Evolutionary conservation across 2,329 filamentous ascomycete species (phyloP).

Genomic region (Penicillium brasilianum): DNA sequence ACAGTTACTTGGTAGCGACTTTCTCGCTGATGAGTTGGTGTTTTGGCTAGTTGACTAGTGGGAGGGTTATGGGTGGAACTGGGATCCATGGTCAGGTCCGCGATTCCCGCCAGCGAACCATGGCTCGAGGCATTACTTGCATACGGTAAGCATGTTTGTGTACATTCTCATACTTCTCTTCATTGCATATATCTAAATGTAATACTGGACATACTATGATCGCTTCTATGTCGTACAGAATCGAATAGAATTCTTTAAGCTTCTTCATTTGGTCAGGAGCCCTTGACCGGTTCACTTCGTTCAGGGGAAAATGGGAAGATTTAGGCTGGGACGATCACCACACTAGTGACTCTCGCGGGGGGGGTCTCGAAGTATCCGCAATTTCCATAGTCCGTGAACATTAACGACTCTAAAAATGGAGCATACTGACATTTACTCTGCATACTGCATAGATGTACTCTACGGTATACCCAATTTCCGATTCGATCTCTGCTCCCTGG

Average conservation of each 20-base stretch:
- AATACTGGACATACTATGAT: neutral
- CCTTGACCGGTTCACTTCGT: neutral
- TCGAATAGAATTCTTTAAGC: too few relatives aligned
- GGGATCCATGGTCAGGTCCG: slow-evolving; percentile 2
- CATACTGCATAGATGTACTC: too few relatives aligned
- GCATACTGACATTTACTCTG: too few relatives aligned
- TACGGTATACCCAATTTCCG: too few relatives aligned
- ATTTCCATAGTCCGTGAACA: neutral
- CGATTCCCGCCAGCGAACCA: slow-evolving; percentile 8
- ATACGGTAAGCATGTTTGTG: neutral
- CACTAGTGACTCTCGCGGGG: slow-evolving; percentile 11
- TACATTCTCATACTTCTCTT: neutral
- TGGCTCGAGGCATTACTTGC: neutral
- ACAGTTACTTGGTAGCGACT: too few relatives aligned
- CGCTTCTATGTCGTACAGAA: neutral
- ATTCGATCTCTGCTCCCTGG: neutral
- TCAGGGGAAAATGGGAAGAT: neutral
- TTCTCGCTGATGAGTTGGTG: too few relatives aligned
- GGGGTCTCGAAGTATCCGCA: neutral
- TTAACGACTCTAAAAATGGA: too few relatives aligned
- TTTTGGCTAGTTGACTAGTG: neutral
- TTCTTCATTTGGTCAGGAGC: neutral
- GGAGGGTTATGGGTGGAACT: too few relatives aligned
- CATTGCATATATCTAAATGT: neutral
- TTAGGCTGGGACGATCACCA: slow-evolving; percentile 8